Base-by-base conservation (phyloP, 73 alveolate genomes). In the Durusdinium trenchii region DNA sequence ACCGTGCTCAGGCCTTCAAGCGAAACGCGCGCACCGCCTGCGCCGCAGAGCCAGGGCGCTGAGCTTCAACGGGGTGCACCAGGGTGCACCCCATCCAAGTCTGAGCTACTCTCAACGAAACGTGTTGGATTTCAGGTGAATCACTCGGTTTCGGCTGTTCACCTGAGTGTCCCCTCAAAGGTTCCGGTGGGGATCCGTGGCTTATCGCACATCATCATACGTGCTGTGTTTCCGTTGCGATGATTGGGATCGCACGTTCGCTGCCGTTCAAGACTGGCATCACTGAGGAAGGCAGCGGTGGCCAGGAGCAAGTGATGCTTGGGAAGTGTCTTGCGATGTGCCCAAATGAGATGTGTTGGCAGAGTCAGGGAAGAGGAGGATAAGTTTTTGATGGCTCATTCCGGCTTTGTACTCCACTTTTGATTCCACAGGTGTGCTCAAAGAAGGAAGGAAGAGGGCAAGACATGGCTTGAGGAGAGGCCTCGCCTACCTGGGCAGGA, bases 21-120 rank as follows among this genome's bases (percentile, higher is more conserved):
- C 94, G 94, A 48, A 73, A 84, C 46, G 48, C 91, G 71, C 92
- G 71, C 26, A 84, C 94, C 6, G 94, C 94, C 38, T 45, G 48
- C 3, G 94, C 94, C n/a, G 94, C 94, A 38, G 94, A 84, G 94
- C 94, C 50, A 52, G 71, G 0, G 60, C 57, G 28, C 12, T 26
- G 83, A 50, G 32, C 51, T 48, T 69, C 5, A 7, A 7, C 78
- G 32, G 38, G 42, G 5, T 14, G 78, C 78, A 62, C 6, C 76
- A 62, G 76, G 28, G 28, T 4, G 35, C 47, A 16, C 10, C 3
- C 32, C 84, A 14, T 71, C 47, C 16, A 35, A 9, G 51, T n/a
- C 40, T 32, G 48, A 23, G 23, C 69, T 57, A 16, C 69, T 57
- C 69, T 57, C 69, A 57, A 57, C 69, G 23, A 57, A 57, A 57